Evolutionary conservation across 306 rosid species (phyloP).

Genomic region (Cicer bijugum): DNA sequence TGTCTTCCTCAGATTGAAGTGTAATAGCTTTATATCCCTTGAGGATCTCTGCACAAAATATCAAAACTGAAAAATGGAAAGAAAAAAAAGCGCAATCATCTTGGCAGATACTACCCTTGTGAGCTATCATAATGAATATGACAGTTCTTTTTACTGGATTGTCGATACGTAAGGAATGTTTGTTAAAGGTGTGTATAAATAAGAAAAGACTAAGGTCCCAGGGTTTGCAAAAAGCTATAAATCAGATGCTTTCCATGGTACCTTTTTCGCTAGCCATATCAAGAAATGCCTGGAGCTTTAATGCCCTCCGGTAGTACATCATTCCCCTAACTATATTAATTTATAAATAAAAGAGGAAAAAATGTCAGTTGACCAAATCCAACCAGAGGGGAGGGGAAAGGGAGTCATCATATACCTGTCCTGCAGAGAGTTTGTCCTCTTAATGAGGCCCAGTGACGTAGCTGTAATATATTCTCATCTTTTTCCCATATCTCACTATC

Average conservation of each 20-base stretch:
- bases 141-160: constrained; percentile 20
- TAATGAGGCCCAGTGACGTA: constrained; percentile 96
- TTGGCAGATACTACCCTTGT: constrained; percentile 22
- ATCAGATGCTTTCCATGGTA: constrained; percentile 22
- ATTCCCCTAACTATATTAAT: constrained; percentile 85
- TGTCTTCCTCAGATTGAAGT: constrained; percentile 79
- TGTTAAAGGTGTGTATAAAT: constrained; percentile 20
- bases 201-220: constrained; percentile 28
- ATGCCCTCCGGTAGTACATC: constrained; percentile 94
- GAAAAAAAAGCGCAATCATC: constrained; percentile 36
- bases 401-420: constrained; percentile 68
- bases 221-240: constrained; percentile 32
- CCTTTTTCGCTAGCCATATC: constrained; percentile 86
- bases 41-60: constrained; percentile 73
- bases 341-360: constrained; percentile 42
- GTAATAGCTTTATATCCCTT: constrained; percentile 88
- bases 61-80: not conserved
- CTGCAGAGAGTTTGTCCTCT: constrained; percentile 96
- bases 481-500: constrained; percentile 83
- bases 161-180: constrained; percentile 13
- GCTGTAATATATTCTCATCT: constrained; percentile 86
- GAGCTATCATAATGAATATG: constrained; percentile 37
- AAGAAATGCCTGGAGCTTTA: constrained; percentile 98
- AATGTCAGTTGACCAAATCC: constrained; percentile 37
- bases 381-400: constrained; percentile 23